phyloP scores from a whole-genome alignment of 2,329 filamentous ascomycete genomes.

The Neopestalotiopsis sp. region DNA sequence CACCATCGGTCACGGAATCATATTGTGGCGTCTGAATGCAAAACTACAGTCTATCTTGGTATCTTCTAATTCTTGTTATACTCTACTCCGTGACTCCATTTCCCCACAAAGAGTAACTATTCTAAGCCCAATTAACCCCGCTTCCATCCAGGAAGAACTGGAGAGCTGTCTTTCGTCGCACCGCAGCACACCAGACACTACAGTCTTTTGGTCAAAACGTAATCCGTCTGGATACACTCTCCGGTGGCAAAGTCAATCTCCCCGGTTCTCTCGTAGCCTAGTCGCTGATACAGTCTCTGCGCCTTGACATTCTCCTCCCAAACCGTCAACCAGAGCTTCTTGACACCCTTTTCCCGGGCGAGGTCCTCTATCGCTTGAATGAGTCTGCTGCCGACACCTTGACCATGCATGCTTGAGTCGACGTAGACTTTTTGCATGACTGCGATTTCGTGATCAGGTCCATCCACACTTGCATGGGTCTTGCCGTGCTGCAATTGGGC shows the following conservation, averaged over 20 bases:
- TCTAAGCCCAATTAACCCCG: neutral
- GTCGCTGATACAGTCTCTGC: constrained; percentile 29
- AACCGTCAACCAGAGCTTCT: constrained; percentile 34
- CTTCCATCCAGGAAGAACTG: neutral
- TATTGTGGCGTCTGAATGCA: no score
- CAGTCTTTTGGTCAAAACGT: constrained; percentile 24
- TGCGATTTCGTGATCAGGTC: constrained; percentile 20
- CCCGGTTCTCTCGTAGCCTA: constrained; percentile 32
- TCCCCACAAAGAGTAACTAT: neutral
- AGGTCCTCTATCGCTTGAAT: constrained; percentile 30
- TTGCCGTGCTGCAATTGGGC: constrained; percentile 32
- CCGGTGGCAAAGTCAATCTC: constrained; percentile 30
- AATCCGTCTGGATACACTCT: constrained; percentile 30
- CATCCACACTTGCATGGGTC: constrained; percentile 28
- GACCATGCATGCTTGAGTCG: constrained; percentile 32
- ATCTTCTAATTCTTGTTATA: neutral
- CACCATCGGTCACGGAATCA: no score
- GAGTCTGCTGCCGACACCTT: constrained; percentile 34
- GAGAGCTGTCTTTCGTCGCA: no score
- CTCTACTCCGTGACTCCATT: neutral
- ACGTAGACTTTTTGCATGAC: constrained; percentile 37
- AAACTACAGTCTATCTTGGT: no score
- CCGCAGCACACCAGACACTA: neutral
- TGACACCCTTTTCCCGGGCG: constrained; percentile 33
- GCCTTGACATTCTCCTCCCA: constrained; percentile 33